Percentiles rank a stretch among this genome's conserved stretches.
Conservation (phyloP, 805 yeast genomes). For the Ogataea methylovora region DNA sequence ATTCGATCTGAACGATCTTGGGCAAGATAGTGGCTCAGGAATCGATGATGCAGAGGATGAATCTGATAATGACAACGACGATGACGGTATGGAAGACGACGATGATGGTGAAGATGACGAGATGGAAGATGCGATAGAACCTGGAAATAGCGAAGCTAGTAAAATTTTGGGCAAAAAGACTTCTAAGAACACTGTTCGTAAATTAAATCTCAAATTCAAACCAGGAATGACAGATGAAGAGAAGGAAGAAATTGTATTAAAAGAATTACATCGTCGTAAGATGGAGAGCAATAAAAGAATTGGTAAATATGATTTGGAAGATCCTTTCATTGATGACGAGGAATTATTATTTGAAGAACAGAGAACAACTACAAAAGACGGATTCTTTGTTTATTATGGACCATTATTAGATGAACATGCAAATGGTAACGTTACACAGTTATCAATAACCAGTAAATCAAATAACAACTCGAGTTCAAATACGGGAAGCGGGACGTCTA, state of each 20-base stretch:
- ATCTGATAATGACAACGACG: conserved; percentile 32
- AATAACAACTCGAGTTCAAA: no score
- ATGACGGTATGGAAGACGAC: conserved; percentile 30
- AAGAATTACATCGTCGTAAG: conserved; percentile 28
- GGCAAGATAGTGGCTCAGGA: conserved; percentile 43
- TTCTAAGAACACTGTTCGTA: conserved; percentile 1
- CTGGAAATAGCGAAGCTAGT: neutral
- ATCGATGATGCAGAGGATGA: conserved; percentile 38
- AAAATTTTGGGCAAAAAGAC: conserved; percentile 5
- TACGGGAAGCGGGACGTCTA: neutral
- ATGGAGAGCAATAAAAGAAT: conserved; percentile 59
- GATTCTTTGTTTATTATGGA: conserved; percentile 93
- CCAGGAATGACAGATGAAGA: conserved; percentile 26
- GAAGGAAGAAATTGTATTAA: conserved; percentile 23
- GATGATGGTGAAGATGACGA: conserved; percentile 29
- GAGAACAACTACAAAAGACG: conserved; percentile 87
- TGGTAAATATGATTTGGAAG: conserved; percentile 86
- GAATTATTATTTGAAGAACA: conserved; percentile 92
- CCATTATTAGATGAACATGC: conserved; percentile 60
- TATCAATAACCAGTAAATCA: neutral
- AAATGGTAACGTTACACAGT: neutral
- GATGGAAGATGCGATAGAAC: conserved; percentile 15
- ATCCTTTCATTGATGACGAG: conserved; percentile 94
- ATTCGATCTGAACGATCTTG: conserved; percentile 41
- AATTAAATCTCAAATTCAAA: conserved; percentile 20